Evolutionary conservation across 1,139 yeast genomes (phyloP).

Genomic region (Pichia sp.): DNA sequence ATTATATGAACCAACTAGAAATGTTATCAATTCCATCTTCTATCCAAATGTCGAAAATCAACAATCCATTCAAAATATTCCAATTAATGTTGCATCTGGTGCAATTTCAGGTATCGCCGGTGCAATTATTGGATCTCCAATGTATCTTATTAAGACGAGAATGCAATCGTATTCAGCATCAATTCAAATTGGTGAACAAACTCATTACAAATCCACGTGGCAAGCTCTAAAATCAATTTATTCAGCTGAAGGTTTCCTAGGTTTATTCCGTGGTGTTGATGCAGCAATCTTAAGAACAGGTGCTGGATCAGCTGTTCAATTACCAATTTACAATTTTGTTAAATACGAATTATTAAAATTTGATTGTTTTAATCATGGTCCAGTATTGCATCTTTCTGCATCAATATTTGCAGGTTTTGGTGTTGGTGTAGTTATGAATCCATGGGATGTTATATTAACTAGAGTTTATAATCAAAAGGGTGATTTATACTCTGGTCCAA

Average conservation of each 20-base stretch:
- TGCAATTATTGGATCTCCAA: conserved; percentile 84
- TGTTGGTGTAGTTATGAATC: conserved; percentile 93
- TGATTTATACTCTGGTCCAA: conserved; percentile 72
- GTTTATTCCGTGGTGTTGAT: conserved; percentile 84
- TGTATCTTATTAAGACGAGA: conserved; percentile 86
- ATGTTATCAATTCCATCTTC: conserved; percentile 46
- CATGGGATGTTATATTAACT: conserved; percentile 92
- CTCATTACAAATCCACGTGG: conserved; percentile 65
- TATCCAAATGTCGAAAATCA: conserved; percentile 47
- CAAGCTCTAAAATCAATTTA: conserved; percentile 63
- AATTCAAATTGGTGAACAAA: conserved; percentile 80
- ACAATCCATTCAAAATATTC: conserved; percentile 49
- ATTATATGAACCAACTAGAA: conserved; percentile 81
- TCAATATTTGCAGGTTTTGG: conserved; percentile 84
- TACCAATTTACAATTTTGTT: conserved; percentile 83
- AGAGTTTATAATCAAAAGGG: conserved; percentile 94
- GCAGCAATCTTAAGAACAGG: conserved; percentile 94
- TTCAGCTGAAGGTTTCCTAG: conserved; percentile 64
- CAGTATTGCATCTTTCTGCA: conserved; percentile 65
- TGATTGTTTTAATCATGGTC: conserved; percentile 52
- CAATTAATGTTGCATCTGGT: conserved; percentile 75
- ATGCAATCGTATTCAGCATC: conserved; percentile 81
- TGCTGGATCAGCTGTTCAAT: conserved; percentile 90
- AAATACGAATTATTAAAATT: conserved; percentile 50
- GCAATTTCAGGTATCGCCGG: conserved; percentile 84